These are phyloP conservation scores for Cercospora sesami DNA, from an alignment of 2,329 filamentous ascomycete species.

Conservation along the genomic window DNA sequence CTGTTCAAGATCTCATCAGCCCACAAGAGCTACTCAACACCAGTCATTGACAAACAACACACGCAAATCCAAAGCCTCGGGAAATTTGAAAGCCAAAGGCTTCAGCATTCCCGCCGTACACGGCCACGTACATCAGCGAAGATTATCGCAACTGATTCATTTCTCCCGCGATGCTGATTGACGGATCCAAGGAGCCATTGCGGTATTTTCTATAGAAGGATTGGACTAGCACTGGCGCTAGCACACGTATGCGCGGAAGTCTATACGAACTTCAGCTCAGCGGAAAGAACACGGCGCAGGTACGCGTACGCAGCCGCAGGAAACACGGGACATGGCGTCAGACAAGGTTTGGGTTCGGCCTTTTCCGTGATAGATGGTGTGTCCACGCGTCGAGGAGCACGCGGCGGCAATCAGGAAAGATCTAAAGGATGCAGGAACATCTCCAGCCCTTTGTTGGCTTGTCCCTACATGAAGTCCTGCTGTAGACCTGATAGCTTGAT, in stretches of 20 bases:
- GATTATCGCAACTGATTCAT: constrained; percentile 17
- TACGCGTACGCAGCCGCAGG: neutral
- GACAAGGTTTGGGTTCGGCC: neutral
- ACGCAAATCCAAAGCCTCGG: neutral
- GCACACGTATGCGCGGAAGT: neutral
- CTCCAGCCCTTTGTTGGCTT: too few species aligned
- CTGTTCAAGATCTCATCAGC: constrained; percentile 9
- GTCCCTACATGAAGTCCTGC: too few species aligned
- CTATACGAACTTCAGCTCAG: neutral
- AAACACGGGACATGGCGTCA: neutral
- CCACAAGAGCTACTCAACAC: neutral
- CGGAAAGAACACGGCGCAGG: neutral
- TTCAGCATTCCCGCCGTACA: constrained; percentile 14
- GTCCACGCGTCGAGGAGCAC: neutral
- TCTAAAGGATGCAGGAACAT: too few species aligned
- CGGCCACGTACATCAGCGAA: constrained; percentile 17
- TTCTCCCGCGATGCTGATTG: constrained; percentile 19
- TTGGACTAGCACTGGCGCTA: neutral
- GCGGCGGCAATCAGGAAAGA: too few species aligned
- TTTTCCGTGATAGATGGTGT: neutral
- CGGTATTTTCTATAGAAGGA: neutral
- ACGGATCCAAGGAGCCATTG: neutral
- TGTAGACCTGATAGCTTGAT: too few species aligned
- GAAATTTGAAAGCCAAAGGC: constrained; percentile 14
- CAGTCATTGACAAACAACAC: neutral